Evolutionary conservation across 2,329 filamentous ascomycete species (phyloP), one percentile per base, ranked within the genome.

Genomic region (Neospermospora avenae): DNA sequence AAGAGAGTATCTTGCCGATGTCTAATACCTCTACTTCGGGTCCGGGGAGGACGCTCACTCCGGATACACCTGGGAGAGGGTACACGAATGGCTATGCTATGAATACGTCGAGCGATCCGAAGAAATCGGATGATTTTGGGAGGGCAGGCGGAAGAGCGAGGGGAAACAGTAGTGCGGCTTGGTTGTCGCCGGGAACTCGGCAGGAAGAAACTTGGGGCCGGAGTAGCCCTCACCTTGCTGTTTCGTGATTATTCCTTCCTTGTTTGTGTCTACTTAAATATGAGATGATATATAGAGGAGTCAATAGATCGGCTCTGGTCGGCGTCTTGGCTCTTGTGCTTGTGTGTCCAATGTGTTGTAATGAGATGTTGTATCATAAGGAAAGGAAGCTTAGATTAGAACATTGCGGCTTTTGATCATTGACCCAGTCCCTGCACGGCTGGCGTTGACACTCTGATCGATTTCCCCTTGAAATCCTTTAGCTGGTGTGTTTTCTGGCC

Each of bases 141-240:
- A 78, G 55, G 81, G 86, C 74, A n/a, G n/a, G n/a, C 22, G 72
- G 61, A 2, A 74, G 77, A 39, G 73, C 74, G 20, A 77, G 80
- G 49, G 78, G 77, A 16, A 69, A 67, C 49, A 80, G 78, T 68
- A 81, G 68, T 65, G 77, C 78, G 28, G 74, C 75, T n/a, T 93
- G 90, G 85, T 76, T 96, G 60, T 83, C 89, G 18, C 87, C 88
- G 0, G 90, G 91, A 7, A 96, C 91, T 1, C 92, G 85, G 71
- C 89, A 93, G 73, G 90, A 96, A 73, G 89, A 91, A 55, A 96
- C 90, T 2, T 96, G 92, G 93, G 79, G 78, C 65, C 63, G 65
- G 14, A 60, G 65, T 35, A 51, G 49, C 10, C 13, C 45, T 18
- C 51, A 54, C 42, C 25, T 53, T 20, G 44, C 35, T 55, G 28